Evolutionary conservation across 2,329 filamentous ascomycete genomes (phyloP).

Genomic region (Fusarium devonianum): DNA sequence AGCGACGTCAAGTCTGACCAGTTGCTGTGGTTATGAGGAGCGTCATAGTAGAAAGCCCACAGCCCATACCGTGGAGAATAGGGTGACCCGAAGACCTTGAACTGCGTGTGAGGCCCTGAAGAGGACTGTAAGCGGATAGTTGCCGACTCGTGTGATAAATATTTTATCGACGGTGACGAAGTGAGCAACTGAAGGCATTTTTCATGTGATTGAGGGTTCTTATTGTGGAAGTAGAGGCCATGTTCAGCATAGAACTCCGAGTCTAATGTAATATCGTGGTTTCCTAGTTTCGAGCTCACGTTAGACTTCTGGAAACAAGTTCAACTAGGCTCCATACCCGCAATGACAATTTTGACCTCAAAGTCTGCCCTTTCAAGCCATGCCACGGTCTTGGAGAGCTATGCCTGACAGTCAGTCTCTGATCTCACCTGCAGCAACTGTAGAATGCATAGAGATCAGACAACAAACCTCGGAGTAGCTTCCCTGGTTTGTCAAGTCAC

Average conservation of each 20-base stretch:
- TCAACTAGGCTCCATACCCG: conserved; percentile 56
- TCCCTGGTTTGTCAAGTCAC: conserved; percentile 79
- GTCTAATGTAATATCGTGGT: conserved; percentile 78
- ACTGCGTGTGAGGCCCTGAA: conserved; percentile 63
- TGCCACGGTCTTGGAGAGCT: conserved; percentile 65
- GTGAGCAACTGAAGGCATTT: conserved; percentile 63
- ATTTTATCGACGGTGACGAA: conserved; percentile 65
- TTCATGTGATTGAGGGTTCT: conserved; percentile 58
- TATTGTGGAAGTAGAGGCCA: conserved; percentile 63
- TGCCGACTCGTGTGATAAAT: conserved; percentile 66
- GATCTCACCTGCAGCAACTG: background rate
- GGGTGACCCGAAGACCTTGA: conserved; percentile 76
- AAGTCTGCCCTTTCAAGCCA: conserved; percentile 75
- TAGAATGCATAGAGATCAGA: background rate
- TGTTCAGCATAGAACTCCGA: conserved; percentile 64
- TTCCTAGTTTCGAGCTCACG: conserved; percentile 57
- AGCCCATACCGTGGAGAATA: conserved; percentile 63
- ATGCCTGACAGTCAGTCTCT: conserved; percentile 12
- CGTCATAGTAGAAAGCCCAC: conserved; percentile 74
- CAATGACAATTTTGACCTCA: conserved; percentile 74
- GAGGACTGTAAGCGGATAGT: conserved; percentile 62
- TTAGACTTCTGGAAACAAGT: conserved; percentile 11
- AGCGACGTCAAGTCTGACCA: conserved; percentile 47
- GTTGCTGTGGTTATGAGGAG: conserved; percentile 30
- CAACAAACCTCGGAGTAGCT: conserved; percentile 58